phyloP scores from a whole-genome alignment of 2,329 filamentous ascomycete genomes.

The Didymellaceae sp. region DNA sequence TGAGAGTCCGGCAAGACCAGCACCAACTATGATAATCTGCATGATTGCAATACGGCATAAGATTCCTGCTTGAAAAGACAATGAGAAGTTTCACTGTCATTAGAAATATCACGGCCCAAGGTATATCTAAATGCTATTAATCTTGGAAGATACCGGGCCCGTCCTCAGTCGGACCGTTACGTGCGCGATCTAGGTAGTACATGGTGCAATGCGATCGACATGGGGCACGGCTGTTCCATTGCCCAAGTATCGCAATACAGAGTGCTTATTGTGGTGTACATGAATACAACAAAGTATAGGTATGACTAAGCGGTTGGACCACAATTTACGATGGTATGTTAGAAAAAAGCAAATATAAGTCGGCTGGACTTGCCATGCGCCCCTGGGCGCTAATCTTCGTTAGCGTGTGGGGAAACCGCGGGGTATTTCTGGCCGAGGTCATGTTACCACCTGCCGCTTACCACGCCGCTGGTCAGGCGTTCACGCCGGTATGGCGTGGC shows the following conservation, averaged over 20 bases:
- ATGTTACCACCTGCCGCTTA: constrained; percentile 8
- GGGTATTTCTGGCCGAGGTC: constrained; percentile 15
- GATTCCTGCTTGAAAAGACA: too few species aligned
- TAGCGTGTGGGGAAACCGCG: constrained; percentile 12
- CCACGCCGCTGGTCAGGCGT: constrained; percentile 7
- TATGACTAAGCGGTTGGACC: too few species aligned
- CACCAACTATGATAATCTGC: constrained; percentile 10
- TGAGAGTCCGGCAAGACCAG: constrained; percentile 15
- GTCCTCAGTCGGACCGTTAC: background rate
- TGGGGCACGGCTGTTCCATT: too few species aligned
- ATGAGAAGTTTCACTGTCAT: too few species aligned
- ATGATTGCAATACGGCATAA: background rate
- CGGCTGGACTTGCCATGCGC: background rate
- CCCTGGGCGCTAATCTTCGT: background rate
- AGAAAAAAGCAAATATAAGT: background rate
- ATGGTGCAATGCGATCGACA: too few species aligned
- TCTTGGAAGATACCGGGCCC: too few species aligned
- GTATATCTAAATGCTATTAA: too few species aligned
- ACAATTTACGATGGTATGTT: too few species aligned
- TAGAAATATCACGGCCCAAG: too few species aligned
- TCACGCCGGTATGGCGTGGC: constrained; percentile 9
- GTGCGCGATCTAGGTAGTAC: background rate
- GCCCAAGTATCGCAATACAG: too few species aligned
- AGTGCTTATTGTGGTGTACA: too few species aligned
- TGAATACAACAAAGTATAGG: too few species aligned